These are phyloP conservation scores for Dioscorea dumetorum DNA, from an alignment of 106 monocot species.

Conservation along the genomic window DNA sequence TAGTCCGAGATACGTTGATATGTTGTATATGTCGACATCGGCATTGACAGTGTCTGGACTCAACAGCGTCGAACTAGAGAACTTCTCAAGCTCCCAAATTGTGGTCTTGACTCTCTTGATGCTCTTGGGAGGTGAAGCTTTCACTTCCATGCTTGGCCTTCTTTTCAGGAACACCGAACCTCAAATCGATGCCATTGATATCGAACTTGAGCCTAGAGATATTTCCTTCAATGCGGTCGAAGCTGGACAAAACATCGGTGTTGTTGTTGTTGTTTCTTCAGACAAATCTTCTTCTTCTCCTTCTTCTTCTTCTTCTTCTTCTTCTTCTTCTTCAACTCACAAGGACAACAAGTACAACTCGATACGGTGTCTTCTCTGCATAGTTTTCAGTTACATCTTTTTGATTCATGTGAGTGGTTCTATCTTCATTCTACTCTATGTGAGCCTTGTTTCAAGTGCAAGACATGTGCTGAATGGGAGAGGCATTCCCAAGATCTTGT, in stretches of 20 bases:
- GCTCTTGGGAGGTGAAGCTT: constrained; percentile 45
- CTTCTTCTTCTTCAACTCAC: background rate
- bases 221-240: no score
- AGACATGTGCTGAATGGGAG: constrained; percentile 19
- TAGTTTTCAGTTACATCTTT: constrained; percentile 21
- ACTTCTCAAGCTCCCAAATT: constrained; percentile 36
- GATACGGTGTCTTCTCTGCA: constrained; percentile 1
- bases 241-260: no score
- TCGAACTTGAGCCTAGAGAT: no score
- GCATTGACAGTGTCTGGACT: constrained; percentile 45
- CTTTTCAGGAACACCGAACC: background rate
- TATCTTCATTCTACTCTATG: constrained; percentile 10
- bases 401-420: constrained; percentile 14
- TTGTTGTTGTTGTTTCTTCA: no score
- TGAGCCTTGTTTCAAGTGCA: constrained; percentile 11
- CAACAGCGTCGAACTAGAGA: constrained; percentile 31
- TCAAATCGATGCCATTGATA: no score
- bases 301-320: no score
- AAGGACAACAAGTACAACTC: background rate
- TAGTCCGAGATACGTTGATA: constrained; percentile 28
- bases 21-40: constrained; percentile 45
- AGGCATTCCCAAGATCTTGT: constrained; percentile 11
- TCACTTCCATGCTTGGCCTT: constrained; percentile 25
- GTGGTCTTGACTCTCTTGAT: constrained; percentile 37
- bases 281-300: background rate